phyloP scores from a whole-genome alignment of 2,329 filamentous ascomycete species.

The Diaporthe australafricana region DNA sequence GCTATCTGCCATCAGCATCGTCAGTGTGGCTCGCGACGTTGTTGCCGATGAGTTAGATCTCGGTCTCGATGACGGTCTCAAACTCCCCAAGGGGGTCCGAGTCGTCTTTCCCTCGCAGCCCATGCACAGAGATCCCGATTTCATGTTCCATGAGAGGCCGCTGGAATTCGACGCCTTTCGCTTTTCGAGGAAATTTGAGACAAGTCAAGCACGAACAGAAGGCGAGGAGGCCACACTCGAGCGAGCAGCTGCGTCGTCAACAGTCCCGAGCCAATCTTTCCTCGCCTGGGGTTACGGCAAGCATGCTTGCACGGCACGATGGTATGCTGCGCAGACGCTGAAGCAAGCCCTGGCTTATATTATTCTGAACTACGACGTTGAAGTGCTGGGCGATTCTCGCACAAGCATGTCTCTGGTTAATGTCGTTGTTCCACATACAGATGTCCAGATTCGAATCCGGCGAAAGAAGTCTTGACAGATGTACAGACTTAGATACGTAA shows the following conservation, averaged over 20 bases:
- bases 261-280: conserved; percentile 18
- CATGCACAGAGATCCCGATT: background rate
- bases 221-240: background rate
- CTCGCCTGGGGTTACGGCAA: conserved; percentile 36
- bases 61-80: background rate
- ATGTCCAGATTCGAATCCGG: background rate
- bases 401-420: background rate
- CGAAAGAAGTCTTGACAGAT: background rate
- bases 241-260: background rate
- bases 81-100: background rate
- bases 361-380: conserved; percentile 35
- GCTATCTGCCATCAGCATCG: background rate
- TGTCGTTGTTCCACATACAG: background rate
- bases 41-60: background rate
- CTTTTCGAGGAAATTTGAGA: background rate
- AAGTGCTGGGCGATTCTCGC: conserved; percentile 1
- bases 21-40: background rate
- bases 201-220: no score
- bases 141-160: background rate
- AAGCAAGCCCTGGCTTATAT: conserved; percentile 37
- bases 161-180: background rate
- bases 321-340: conserved; percentile 34
- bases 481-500: no score
- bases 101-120: background rate
- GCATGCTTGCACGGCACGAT: conserved; percentile 38